These are phyloP conservation scores for Leccinum olivaceopallidum DNA, from an alignment of 768 basidiomycete species.

Conservation along the genomic window DNA sequence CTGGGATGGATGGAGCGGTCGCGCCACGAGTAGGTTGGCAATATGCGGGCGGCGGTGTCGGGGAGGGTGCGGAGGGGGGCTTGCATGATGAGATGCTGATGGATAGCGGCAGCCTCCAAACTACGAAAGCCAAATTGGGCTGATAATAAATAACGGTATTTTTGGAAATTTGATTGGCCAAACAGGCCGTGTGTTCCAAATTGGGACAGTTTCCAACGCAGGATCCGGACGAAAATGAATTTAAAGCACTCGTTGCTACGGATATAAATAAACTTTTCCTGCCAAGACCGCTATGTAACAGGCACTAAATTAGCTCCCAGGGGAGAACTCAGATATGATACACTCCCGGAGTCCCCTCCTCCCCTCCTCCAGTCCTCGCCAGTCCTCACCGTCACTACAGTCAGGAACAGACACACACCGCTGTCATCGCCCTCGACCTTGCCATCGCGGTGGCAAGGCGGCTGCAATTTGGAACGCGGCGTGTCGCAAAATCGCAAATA, in stretches of 20 bases:
- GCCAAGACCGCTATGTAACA: conserved; percentile 34
- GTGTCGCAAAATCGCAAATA: conserved; percentile 20
- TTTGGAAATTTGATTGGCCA: conserved; percentile 27
- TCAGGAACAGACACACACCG: not conserved
- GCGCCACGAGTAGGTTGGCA: conserved; percentile 28
- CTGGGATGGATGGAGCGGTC: conserved; percentile 10
- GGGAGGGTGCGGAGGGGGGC: not conserved
- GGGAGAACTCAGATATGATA: conserved; percentile 6
- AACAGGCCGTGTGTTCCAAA: conserved; percentile 13
- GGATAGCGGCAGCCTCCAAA: conserved; percentile 5
- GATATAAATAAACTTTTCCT: conserved; percentile 33
- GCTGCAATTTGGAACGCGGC: not conserved
- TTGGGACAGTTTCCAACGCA: conserved; percentile 7
- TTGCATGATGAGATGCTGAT: conserved; percentile 12
- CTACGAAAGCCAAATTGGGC: conserved; percentile 18
- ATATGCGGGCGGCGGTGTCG: not conserved
- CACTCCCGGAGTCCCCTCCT: not conserved
- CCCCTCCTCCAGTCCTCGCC: not conserved
- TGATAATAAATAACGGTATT: conserved; percentile 17
- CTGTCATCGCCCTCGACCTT: not conserved
- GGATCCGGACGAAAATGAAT: conserved; percentile 25
- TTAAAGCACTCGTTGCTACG: conserved; percentile 11
- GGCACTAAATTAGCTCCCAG: conserved; percentile 28
- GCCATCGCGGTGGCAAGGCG: not conserved
- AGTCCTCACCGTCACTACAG: not conserved